Conservation (phyloP, 495 filamentous ascomycete species). For the Hamigera avellanea region DNA sequence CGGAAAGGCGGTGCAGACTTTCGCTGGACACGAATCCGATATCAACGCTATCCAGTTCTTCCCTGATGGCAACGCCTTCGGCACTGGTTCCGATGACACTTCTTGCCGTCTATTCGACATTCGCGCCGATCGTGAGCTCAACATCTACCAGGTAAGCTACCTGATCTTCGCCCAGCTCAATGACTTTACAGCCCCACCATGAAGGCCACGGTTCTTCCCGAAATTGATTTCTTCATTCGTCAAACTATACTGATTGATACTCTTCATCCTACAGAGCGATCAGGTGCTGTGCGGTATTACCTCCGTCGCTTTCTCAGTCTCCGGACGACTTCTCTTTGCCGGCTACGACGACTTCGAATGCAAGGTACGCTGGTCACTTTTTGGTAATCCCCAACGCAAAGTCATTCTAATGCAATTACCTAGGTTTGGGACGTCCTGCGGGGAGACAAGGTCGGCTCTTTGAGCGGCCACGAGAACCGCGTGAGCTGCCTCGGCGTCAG, state of each 20-base stretch:
- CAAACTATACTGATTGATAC: neutral
- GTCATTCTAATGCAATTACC: slow-evolving; percentile 8
- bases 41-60: slow-evolving; percentile 99
- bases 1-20: slow-evolving; percentile 96
- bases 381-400: neutral
- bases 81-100: slow-evolving; percentile 95
- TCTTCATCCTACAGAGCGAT: slow-evolving; percentile 60
- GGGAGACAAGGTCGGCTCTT: slow-evolving; percentile 90
- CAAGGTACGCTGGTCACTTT: slow-evolving; percentile 55
- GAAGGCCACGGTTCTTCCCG: too few species aligned
- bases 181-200: too few species aligned
- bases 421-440: slow-evolving; percentile 97
- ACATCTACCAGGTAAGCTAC: slow-evolving; percentile 78
- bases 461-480: slow-evolving; percentile 96
- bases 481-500: slow-evolving; percentile 97
- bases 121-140: slow-evolving; percentile 89
- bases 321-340: slow-evolving; percentile 87
- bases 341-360: slow-evolving; percentile 99
- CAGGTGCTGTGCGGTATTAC: slow-evolving; percentile 97
- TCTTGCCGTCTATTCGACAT: slow-evolving; percentile 97
- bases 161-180: neutral
- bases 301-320: slow-evolving; percentile 95
- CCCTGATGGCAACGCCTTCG: slow-evolving; percentile 97
- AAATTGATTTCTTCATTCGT: neutral
- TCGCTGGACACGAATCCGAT: slow-evolving; percentile 95